Evolutionary conservation across 768 basidiomycete genomes (phyloP).

Genomic region (Boletellus emodensis): DNA sequence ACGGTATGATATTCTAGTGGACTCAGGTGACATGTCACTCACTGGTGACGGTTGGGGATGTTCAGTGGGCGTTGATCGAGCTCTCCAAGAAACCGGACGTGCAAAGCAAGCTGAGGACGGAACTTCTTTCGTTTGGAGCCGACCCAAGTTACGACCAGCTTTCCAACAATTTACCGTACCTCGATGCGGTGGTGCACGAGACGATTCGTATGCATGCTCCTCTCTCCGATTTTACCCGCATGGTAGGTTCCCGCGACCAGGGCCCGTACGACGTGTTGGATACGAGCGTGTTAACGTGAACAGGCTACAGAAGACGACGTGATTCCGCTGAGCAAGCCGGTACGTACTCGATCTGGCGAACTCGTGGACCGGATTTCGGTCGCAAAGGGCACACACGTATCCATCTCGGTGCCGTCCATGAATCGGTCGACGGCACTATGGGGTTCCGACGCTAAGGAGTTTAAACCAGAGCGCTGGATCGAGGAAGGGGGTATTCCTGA

Average conservation of each 20-base stretch:
- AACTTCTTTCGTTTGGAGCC: constrained; percentile 40
- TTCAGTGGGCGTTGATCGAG: constrained; percentile 54
- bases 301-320: constrained; percentile 51
- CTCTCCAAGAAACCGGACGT: constrained; percentile 41
- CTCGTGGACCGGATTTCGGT: constrained; percentile 38
- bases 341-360: constrained; percentile 39
- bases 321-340: constrained; percentile 49
- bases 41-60: too few relatives aligned
- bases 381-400: constrained; percentile 43
- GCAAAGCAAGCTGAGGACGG: constrained; percentile 48
- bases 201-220: constrained; percentile 44
- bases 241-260: neutral
- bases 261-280: too few relatives aligned
- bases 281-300: neutral
- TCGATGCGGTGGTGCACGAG: constrained; percentile 50
- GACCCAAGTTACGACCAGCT: constrained; percentile 58
- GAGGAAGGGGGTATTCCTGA: constrained; percentile 22
- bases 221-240: constrained; percentile 21
- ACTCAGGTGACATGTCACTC: neutral
- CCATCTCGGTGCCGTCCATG: constrained; percentile 40
- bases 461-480: constrained; percentile 63
- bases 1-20: constrained; percentile 7
- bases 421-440: constrained; percentile 52
- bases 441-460: constrained; percentile 56
- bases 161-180: constrained; percentile 39